Percentiles rank a stretch among this genome's conserved stretches.
Evolutionary conservation across 2,329 filamentous ascomycete genomes (phyloP).

Genomic region (Paradendryphiella salina): DNA sequence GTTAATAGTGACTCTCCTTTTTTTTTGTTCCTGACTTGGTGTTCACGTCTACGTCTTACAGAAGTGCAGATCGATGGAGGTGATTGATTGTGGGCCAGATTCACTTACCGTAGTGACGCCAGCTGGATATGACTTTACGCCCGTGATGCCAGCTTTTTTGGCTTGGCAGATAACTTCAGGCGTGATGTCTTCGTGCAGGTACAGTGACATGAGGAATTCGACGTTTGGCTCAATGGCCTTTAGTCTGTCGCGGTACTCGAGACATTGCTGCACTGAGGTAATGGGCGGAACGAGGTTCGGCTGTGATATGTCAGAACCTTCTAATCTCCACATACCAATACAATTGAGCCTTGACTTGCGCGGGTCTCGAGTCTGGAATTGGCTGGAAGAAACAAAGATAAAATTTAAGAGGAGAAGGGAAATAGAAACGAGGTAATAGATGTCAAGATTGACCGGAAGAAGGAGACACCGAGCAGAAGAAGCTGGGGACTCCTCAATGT

Average conservation of each 20-base stretch:
- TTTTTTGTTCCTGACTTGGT: neutral
- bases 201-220: conserved; percentile 57
- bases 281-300: conserved; percentile 57
- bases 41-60: neutral
- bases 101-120: conserved; percentile 45
- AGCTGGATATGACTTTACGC: conserved; percentile 70
- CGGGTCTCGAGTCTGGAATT: no score
- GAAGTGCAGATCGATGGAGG: neutral
- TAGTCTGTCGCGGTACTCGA: conserved; percentile 52
- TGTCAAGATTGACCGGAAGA: neutral
- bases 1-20: neutral
- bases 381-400: neutral
- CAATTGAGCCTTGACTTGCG: neutral
- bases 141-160: conserved; percentile 69
- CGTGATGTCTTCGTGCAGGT: conserved; percentile 55
- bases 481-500: no score
- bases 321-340: neutral
- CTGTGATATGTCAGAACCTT: conserved; percentile 28
- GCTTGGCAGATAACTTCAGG: conserved; percentile 68
- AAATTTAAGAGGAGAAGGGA: neutral
- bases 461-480: neutral
- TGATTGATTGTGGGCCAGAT: no score
- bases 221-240: conserved; percentile 54
- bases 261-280: conserved; percentile 53
- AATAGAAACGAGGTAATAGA: neutral